These are phyloP conservation scores for Vanrija sp. DNA, from an alignment of 1,284 basidiomycete species.

Conservation along the genomic window DNA sequence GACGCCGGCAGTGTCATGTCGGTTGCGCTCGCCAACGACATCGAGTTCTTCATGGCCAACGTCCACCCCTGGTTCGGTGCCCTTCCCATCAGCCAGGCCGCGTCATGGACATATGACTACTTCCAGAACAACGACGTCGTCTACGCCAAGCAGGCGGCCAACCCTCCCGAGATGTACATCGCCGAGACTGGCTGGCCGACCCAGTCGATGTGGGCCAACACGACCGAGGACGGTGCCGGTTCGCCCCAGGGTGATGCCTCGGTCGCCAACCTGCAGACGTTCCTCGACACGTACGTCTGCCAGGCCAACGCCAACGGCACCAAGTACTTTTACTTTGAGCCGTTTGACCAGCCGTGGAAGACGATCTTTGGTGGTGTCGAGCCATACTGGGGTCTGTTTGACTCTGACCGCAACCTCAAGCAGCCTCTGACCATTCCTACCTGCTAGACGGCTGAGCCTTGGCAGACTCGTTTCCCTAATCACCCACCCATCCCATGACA, in stretches of 20 bases:
- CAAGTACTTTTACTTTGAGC: constrained; percentile 68
- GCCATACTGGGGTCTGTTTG: constrained; percentile 64
- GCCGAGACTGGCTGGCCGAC: constrained; percentile 92
- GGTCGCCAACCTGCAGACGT: constrained; percentile 66
- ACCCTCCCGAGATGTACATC: constrained; percentile 74
- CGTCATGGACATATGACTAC: constrained; percentile 62
- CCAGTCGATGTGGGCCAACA: constrained; percentile 52
- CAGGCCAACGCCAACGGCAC: constrained; percentile 74
- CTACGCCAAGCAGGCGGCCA: constrained; percentile 47
- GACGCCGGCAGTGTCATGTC: constrained; percentile 89
- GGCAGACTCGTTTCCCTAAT: not conserved
- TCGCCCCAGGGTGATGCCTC: constrained; percentile 55
- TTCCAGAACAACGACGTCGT: constrained; percentile 60
- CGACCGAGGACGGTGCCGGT: constrained; percentile 53
- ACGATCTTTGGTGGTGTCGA: constrained; percentile 72
- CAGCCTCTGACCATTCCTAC: constrained; percentile 50
- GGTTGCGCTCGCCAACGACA: constrained; percentile 59
- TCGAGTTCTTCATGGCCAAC: constrained; percentile 65
- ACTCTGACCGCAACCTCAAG: constrained; percentile 53
- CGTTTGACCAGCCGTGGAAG: constrained; percentile 83
- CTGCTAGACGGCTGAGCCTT: constrained; percentile 27
- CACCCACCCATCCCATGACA: not conserved
- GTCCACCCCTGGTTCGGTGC: constrained; percentile 72
- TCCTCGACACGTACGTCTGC: constrained; percentile 82
- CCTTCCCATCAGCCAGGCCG: constrained; percentile 60